Evolutionary conservation across 2,329 filamentous ascomycete species (phyloP), one percentile per base, ranked within the genome.

Genomic region (Neonectria hederae): DNA sequence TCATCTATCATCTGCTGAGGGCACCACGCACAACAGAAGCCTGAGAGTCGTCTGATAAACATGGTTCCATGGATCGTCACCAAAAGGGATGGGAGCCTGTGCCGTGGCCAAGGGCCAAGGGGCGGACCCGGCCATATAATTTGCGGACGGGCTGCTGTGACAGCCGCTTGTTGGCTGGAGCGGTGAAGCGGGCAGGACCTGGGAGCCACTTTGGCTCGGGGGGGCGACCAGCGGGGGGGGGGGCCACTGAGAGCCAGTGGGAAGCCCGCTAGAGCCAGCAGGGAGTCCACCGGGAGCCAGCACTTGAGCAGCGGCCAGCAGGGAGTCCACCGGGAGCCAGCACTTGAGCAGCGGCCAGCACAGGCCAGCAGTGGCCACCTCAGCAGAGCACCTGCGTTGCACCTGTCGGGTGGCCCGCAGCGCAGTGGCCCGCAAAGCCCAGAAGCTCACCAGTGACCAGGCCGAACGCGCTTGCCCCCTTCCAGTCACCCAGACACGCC

Each of bases 381-480:
- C 57, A 48, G 19, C 46, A 48, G 48, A 54, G 49, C 46, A 40
- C 17, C 51, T 22, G n/a, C 24, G 22, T 14, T n/a, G 28, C 30
- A 38, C 14, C 9, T 32, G 6, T 24, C 46, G 43, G 63, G 68
- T 61, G 61, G 49, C 62, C 69, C 62, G 66, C 67, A 63, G 35
- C 35, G 38, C 38, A 1, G 38, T 61, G 63, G 65, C 62, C 64
- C 66, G 53, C 57, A 24, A 19, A 11, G 45, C 43, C 66, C 70
- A 72, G 45, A 68, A 70, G 65, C 60, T 54, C 62, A 63, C 59
- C 63, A 68, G 48, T 21, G 67, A 71, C 38, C 38, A 19, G 38
- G 38, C 38, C 38, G 67, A 67, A 76, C 76, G 77, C 77, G 77
- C 77, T 77, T 79, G 71, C 76, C 76, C 67, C 65, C 69, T 77